phyloP scores from a whole-genome alignment of 129 eudicot species.

The Arctium minus region DNA sequence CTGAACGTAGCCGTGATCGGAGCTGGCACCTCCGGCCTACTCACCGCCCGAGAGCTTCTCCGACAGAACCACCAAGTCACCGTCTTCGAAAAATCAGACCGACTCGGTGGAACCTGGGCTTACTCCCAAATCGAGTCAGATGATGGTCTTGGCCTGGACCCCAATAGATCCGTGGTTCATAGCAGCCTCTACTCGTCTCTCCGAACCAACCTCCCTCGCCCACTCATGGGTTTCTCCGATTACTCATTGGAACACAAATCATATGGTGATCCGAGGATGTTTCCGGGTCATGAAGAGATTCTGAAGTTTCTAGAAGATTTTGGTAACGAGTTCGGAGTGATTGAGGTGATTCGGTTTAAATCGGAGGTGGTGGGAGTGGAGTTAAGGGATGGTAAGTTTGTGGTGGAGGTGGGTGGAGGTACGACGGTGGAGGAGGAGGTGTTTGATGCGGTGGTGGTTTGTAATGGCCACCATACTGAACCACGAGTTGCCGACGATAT shows the following conservation, averaged over 20 bases:
- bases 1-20: slow-evolving; percentile 73
- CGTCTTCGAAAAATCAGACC: slow-evolving; percentile 44
- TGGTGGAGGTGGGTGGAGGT: slow-evolving; percentile 39
- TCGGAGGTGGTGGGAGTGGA: slow-evolving; percentile 52
- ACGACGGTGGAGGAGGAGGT: slow-evolving; percentile 27
- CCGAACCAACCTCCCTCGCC: slow-evolving; percentile 69
- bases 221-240: slow-evolving; percentile 60
- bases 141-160: slow-evolving; percentile 37
- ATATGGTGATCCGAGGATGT: slow-evolving; percentile 44
- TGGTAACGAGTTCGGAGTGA: slow-evolving; percentile 44
- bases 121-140: slow-evolving; percentile 54
- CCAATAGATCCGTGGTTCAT: slow-evolving; percentile 48
- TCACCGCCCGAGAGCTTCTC: slow-evolving; percentile 61
- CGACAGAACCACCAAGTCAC: slow-evolving; percentile 49
- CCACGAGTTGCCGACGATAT: slow-evolving; percentile 50
- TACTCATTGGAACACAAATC: slow-evolving; percentile 40
- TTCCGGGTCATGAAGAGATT: slow-evolving; percentile 72
- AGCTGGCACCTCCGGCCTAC: slow-evolving; percentile 59
- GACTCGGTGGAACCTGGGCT: slow-evolving; percentile 75
- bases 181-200: slow-evolving; percentile 68
- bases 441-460: slow-evolving; percentile 75
- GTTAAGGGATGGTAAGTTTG: slow-evolving; percentile 25
- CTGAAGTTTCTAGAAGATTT: slow-evolving; percentile 47
- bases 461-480: slow-evolving; percentile 52
- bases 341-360: slow-evolving; percentile 41